Conservation (phyloP, 2,329 filamentous ascomycete genomes). For the Fusarium bulbicola region DNA sequence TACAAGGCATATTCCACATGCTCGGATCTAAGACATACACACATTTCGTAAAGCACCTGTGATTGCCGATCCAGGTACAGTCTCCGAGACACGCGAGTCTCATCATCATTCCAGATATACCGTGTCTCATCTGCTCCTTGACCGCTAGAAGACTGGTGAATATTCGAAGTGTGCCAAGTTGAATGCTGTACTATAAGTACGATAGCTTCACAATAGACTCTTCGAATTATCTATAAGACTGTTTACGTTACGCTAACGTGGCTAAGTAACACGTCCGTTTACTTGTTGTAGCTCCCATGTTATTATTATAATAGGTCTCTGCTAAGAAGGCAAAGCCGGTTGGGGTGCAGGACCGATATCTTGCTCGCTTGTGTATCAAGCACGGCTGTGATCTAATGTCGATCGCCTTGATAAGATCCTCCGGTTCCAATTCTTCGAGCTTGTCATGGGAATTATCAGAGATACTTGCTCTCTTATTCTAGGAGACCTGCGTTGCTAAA, state of each 20-base stretch:
- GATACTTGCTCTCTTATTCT: not conserved
- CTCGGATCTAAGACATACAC: constrained; percentile 7
- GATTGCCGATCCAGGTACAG: not conserved
- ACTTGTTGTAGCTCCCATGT: not conserved
- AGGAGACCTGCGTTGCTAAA: not conserved
- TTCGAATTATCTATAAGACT: not conserved
- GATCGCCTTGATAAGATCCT: not conserved
- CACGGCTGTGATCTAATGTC: not conserved
- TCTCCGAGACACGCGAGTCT: constrained; percentile 26
- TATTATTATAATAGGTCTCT: not conserved
- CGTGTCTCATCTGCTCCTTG: not conserved
- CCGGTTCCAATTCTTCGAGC: not conserved
- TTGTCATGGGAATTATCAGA: not conserved
- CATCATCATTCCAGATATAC: constrained; percentile 18
- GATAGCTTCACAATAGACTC: not conserved
- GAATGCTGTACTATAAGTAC: not conserved
- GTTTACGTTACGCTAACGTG: not conserved
- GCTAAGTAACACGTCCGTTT: not conserved
- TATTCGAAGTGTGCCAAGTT: not conserved
- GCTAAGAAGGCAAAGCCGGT: not conserved
- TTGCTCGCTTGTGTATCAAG: not conserved
- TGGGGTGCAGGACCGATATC: not conserved
- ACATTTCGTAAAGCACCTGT: not conserved
- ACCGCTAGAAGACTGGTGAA: not conserved
- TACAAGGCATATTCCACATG: not conserved